These are phyloP conservation scores for Polyplosphaeria fusca DNA, from an alignment of 495 filamentous ascomycete species.

Conservation along the genomic window DNA sequence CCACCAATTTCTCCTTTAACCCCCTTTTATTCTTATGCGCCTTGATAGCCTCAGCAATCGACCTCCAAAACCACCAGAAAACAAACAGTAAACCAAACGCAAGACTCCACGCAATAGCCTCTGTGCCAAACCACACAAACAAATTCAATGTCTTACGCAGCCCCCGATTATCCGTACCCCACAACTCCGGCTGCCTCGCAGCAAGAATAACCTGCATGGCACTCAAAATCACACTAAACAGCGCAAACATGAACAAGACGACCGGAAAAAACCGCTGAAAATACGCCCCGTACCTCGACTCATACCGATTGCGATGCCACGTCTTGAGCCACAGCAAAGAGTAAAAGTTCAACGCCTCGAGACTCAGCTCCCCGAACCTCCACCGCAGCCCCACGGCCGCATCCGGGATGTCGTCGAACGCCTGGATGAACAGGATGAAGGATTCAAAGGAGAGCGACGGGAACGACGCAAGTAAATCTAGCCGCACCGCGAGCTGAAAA, in stretches of 20 bases:
- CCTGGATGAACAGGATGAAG: conserved; percentile 9
- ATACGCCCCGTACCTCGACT: conserved; percentile 8
- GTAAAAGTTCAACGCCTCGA: conserved; percentile 18
- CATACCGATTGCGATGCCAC: conserved; percentile 14
- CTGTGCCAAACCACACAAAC: conserved; percentile 16
- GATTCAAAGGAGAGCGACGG: neutral
- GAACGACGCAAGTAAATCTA: conserved; percentile 2
- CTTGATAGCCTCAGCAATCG: conserved; percentile 5
- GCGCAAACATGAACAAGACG: conserved; percentile 15
- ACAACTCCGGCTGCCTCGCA: conserved; percentile 1
- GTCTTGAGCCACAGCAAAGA: neutral
- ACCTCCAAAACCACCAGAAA: conserved; percentile 16
- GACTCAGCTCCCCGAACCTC: conserved; percentile 11
- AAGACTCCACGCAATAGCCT: conserved; percentile 20
- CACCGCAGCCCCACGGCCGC: neutral
- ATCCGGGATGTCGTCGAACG: conserved; percentile 7
- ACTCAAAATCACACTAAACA: conserved; percentile 19
- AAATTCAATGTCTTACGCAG: conserved; percentile 8
- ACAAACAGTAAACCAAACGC: conserved; percentile 9
- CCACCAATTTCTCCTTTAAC: conserved; percentile 5
- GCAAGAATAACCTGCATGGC: conserved; percentile 24
- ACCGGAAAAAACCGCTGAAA: conserved; percentile 17
- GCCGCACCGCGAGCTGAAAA: conserved; percentile 10
- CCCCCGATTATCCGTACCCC: conserved; percentile 18
- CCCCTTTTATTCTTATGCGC: neutral